Base-by-base conservation (phyloP, 2,329 filamentous ascomycete species). In the Xylariaceae sp. region DNA sequence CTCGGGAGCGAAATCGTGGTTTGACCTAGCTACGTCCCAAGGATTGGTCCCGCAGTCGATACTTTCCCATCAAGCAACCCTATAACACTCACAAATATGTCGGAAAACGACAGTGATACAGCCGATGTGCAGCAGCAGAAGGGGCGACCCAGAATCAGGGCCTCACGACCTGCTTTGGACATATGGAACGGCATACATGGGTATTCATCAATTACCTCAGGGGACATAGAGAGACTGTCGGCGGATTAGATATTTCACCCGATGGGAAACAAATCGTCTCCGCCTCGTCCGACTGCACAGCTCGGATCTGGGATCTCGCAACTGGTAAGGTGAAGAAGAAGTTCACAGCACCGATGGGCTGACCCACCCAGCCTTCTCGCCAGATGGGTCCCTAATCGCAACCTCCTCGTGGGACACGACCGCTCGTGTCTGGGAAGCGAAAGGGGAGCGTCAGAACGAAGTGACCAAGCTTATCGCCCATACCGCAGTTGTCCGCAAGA, bases 391-490 rank as follows among this genome's bases (percentile, higher is more conserved):
- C 21, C 21, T 24, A 24, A 11, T 24, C 21, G 21, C 21, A 24
- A 11, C 11, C 21, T 24, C 21, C 11, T 24, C 21, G 21, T 11
- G 6, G 7, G 21, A 24, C 21, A 24, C 6, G 17, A 15, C 31
- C 21, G 31, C 31, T 32, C 32, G 28, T 29, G 18, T 36, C 28
- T 36, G 30, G 36, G 34, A 18, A 30, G 24, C 21, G 7, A 19
- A 35, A 24, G 11, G 21, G 21, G 21, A 24, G 7, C 6, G 21
- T 24, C 21, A 24, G 21, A 24, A 24, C 21, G 21, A 24, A 24
- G 21, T 24, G 21, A 24, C 21, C 21, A 24, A 24, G 21, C 21
- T 24, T 24, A 24, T 24, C 21, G 21, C 7, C 11, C 21, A 24
- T 24, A 24, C 21, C 21, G 21, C 6, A 11, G 11, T 6, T 11